phyloP scores from a whole-genome alignment of 108 stramenopile species.

The Cyclotella sp. region DNA sequence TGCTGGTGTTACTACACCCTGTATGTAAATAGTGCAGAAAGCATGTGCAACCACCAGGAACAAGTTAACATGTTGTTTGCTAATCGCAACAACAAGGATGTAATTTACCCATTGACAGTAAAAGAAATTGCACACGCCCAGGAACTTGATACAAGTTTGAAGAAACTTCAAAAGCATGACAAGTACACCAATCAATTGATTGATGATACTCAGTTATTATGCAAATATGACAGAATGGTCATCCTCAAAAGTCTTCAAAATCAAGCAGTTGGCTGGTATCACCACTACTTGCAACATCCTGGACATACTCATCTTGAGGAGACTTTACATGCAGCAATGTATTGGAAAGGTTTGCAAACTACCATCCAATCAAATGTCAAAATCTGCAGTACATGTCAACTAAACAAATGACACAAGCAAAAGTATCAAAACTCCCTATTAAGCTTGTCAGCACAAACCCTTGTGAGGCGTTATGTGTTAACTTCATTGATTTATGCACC shows the following conservation, averaged over 20 bases:
- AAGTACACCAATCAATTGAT: constrained; percentile 18
- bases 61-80: no score
- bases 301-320: not conserved
- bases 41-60: no score
- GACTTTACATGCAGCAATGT: not conserved
- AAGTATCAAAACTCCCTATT: constrained; percentile 40
- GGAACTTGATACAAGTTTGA: no score
- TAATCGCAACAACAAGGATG: no score
- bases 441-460: constrained; percentile 19
- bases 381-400: constrained; percentile 25
- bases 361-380: constrained; percentile 18
- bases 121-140: no score
- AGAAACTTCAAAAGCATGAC: constrained; percentile 3
- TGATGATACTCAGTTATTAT: constrained; percentile 20
- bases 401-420: constrained; percentile 10
- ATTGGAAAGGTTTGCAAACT: not conserved
- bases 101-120: no score
- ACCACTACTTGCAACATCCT: not conserved
- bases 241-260: not conserved
- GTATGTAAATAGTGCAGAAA: no score
- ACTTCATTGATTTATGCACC: constrained; percentile 43
- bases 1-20: no score
- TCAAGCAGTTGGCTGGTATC: not conserved
- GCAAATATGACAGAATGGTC: constrained; percentile 42
- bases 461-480: constrained; percentile 36